Evolutionary conservation across 192 early-diverging fungal species (phyloP).

Genomic region (Physocladia obscura): DNA sequence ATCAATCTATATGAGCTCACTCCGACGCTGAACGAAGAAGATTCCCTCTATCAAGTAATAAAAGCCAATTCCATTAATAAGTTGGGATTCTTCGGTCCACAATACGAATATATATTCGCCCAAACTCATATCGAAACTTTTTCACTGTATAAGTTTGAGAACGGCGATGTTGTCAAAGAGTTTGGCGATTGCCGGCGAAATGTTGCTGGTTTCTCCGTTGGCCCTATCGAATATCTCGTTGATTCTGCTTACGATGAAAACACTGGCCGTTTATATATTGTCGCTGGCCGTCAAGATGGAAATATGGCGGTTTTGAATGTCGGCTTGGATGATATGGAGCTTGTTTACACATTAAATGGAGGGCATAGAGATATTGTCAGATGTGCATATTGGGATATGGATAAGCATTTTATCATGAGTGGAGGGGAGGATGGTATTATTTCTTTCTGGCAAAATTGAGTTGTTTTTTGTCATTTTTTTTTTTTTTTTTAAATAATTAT

Average conservation of each 20-base stretch:
- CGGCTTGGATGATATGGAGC: constrained; percentile 66
- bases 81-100: constrained; percentile 89
- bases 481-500: too few species aligned
- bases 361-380: constrained; percentile 89
- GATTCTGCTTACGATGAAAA: constrained; percentile 74
- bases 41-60: constrained; percentile 77
- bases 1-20: constrained; percentile 74
- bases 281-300: constrained; percentile 77
- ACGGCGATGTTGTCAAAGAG: constrained; percentile 38
- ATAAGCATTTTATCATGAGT: not conserved
- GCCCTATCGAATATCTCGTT: constrained; percentile 73
- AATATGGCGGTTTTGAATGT: constrained; percentile 81
- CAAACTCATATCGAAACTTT: constrained; percentile 91
- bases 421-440: constrained; percentile 44
- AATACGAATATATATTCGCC: constrained; percentile 82
- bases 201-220: not conserved
- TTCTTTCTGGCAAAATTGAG: constrained; percentile 60
- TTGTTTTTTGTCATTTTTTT: not conserved
- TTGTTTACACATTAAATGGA: constrained; percentile 72
- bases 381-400: constrained; percentile 68
- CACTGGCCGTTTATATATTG: constrained; percentile 72
- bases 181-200: constrained; percentile 81
- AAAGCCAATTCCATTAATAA: constrained; percentile 82
- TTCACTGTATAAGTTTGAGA: constrained; percentile 68
- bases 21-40: constrained; percentile 78